Conservation (phyloP, 1,139 yeast genomes). For the Eremothecium cymbalariae region DNA sequence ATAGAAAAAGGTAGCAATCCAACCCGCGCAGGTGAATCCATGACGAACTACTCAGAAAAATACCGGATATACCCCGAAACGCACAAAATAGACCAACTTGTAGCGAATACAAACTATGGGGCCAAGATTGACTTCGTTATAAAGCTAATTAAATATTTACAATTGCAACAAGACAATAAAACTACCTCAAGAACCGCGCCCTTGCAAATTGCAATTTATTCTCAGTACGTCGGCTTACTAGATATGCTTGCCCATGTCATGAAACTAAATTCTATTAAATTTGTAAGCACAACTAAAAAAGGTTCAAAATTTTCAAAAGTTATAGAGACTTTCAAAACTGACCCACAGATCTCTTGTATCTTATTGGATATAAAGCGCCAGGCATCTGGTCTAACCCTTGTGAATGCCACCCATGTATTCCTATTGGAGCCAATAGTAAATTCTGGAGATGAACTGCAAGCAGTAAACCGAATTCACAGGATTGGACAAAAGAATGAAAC, state of each 20-base stretch:
- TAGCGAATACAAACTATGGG: constrained; percentile 52
- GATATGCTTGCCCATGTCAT: constrained; percentile 62
- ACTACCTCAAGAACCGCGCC: constrained; percentile 7
- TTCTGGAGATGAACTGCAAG: constrained; percentile 79
- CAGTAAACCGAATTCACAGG: constrained; percentile 83
- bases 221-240: constrained; percentile 80
- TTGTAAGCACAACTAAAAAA: constrained; percentile 9
- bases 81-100: constrained; percentile 39
- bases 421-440: constrained; percentile 89
- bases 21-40: not conserved
- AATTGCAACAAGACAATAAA: constrained; percentile 48
- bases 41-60: constrained; percentile 11
- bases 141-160: constrained; percentile 58
- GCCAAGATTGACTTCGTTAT: constrained; percentile 80
- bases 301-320: constrained; percentile 18
- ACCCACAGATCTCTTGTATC: constrained; percentile 67
- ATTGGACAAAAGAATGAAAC: constrained; percentile 81
- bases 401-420: constrained; percentile 86
- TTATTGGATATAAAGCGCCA: constrained; percentile 76
- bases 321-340: constrained; percentile 47
- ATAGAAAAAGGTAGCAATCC: not conserved
- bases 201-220: constrained; percentile 68
- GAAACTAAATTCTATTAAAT: constrained; percentile 44
- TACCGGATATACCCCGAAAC: constrained; percentile 20
- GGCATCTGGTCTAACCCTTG: constrained; percentile 81